Evolutionary conservation across 305 asterid species (phyloP).

Genomic region (Fraxinus sp.): DNA sequence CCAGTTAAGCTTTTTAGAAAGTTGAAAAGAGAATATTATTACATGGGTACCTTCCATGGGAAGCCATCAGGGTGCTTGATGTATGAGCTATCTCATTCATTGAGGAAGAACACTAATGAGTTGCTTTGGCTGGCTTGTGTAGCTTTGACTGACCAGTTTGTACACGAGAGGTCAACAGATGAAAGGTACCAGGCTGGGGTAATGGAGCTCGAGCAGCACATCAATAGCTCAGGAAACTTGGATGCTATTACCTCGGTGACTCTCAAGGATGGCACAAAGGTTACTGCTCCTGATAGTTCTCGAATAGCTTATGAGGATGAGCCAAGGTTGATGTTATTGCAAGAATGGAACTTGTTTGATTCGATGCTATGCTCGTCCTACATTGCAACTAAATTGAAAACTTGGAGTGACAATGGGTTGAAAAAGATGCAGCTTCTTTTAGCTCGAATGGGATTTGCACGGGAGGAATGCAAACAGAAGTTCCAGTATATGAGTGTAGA

Average conservation of each 20-base stretch:
- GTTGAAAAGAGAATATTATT: constrained; percentile 75
- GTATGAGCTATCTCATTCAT: constrained; percentile 80
- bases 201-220: constrained; percentile 92
- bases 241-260: constrained; percentile 77
- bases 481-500: constrained; percentile 88
- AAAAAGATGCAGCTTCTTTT: constrained; percentile 89
- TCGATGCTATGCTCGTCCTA: constrained; percentile 95
- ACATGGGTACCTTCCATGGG: constrained; percentile 92
- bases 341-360: constrained; percentile 97
- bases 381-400: constrained; percentile 85
- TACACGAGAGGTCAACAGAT: constrained; percentile 84
- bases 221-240: constrained; percentile 81
- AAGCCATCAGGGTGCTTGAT: constrained; percentile 97
- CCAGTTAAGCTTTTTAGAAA: constrained; percentile 70
- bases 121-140: constrained; percentile 96
- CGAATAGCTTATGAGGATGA: constrained; percentile 82
- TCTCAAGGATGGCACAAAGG: constrained; percentile 90
- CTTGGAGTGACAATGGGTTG: constrained; percentile 95
- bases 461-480: constrained; percentile 91
- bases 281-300: constrained; percentile 75
- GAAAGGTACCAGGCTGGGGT: constrained; percentile 90
- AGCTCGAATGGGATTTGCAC: constrained; percentile 92
- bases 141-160: constrained; percentile 90
- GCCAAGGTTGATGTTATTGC: constrained; percentile 86
- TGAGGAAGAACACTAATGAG: constrained; percentile 74